Base-by-base conservation (phyloP, 1,284 basidiomycete genomes). In the Ganoderma leucocontextum region DNA sequence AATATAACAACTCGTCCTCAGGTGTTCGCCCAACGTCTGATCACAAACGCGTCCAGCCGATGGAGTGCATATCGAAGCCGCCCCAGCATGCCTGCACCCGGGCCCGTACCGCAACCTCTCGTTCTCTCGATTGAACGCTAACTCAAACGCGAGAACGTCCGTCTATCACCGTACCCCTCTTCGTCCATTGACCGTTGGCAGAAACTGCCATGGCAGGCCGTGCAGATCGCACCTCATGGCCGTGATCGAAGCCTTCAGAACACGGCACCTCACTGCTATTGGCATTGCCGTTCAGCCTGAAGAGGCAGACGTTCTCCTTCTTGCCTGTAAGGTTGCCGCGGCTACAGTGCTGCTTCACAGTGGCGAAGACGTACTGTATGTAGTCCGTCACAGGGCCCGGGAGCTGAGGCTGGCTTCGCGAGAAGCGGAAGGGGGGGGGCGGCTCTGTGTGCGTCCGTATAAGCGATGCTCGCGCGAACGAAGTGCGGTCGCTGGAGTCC, bases 81-180 rank as follows among this genome's bases (percentile, higher is more conserved):
- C 39, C n/a, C n/a, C n/a, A n/a, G n/a, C n/a, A n/a, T n/a, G n/a
- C n/a, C n/a, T n/a, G n/a, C n/a, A n/a, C n/a, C n/a, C n/a, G n/a
- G n/a, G n/a, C n/a, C 13, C 39, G 39, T 13, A 13, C 8, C 39
- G 39, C 39, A 13, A 4, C 39, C 39, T 39, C 39, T 13, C 52
- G 15, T 17, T 35, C 52, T 33, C 8, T 55, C 12, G 13, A 13
- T 39, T 36, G 44, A 52, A 62, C 47, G 33, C 61, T 49, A 52
- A 62, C 61, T 42, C 44, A 62, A 52, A 49, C 3, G 17, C 22
- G 35, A 63, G 62, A 63, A 63, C 49, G n/a, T n/a, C 62, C 62
- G 25, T 63, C 62, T 33, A 63, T 39, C 49, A 29, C 62, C 62
- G 52, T 42, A 22, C 33, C 12, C n/a, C 15, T 25, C 8, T 25